Base-by-base conservation (phyloP, 805 yeast genomes). In the Sugiyamaella smithiae region DNA sequence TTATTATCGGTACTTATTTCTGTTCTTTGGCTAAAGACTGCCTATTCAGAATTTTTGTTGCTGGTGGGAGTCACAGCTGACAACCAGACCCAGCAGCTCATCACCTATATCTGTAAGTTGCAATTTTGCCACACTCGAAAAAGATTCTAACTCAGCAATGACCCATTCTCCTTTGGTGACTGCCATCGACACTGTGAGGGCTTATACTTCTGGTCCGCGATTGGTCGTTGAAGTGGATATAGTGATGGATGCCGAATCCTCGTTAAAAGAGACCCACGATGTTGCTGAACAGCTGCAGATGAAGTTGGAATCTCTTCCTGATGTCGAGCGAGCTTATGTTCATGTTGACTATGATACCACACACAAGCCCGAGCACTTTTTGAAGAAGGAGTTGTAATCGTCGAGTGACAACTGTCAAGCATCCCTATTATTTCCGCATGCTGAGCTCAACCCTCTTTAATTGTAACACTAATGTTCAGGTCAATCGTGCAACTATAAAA, bases 241-340 rank as follows among this genome's bases (percentile, higher is more conserved):
- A 40, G 78, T 81, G 1, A 72, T 74, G 51, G 74, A 77, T 53
- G 65, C 65, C 17, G 60, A 70, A 12, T 60, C 78, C 49, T 57
- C 70, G 4, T 65, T 81, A 56, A 75, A 75, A 51, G 86, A 81
- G 53, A 71, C 78, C 43, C 88, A 82, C 62, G 87, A 82, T 59
- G 69, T 82, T 19, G 87, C 83, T 4, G 87, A 82, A 60, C 81
- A 85, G 0, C 64, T 82, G 36, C 87, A 82, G 57, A 80, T 81
- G 56, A 79, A 85, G 1, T 72, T 82, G 24, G 88, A 82, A 54
- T 75, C 84, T 0, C 67, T 82, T 49, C 85, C 86, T 0, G 74
- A 67, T 63, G 84, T 82, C 3, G 85, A 82, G 58, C 67, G 88
- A 46, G 82, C 85, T 1, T 82, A 76, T 67, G 86, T 82, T 11